Evolutionary conservation across 192 early-diverging fungal genomes (phyloP).

Genomic region (Backusella sp.): DNA sequence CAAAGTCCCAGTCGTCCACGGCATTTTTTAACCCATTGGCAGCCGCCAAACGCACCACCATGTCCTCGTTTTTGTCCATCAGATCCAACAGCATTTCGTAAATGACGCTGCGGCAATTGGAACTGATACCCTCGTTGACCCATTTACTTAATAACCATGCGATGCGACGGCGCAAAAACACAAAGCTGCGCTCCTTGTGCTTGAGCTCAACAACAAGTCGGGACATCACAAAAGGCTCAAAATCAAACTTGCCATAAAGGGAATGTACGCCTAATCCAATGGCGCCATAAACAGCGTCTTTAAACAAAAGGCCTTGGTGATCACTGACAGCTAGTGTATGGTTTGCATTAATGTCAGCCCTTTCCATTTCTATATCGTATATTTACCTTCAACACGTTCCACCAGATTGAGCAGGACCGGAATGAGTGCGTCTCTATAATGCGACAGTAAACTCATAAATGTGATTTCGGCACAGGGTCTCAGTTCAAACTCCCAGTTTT

Average conservation of each 20-base stretch:
- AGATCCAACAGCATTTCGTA: constrained; percentile 75
- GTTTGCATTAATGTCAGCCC: not conserved
- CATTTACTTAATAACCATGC: constrained; percentile 86
- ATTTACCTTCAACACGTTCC: constrained; percentile 55
- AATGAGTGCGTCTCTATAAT: constrained; percentile 55
- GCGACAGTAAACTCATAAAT: constrained; percentile 74
- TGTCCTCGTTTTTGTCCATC: constrained; percentile 64
- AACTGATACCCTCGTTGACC: constrained; percentile 75
- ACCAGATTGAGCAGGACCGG: constrained; percentile 65
- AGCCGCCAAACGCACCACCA: constrained; percentile 81
- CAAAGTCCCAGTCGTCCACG: constrained; percentile 92
- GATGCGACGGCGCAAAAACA: constrained; percentile 63
- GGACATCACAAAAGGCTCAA: constrained; percentile 72
- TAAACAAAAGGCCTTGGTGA: constrained; percentile 54
- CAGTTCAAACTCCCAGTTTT: constrained; percentile 83
- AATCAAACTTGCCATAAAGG: constrained; percentile 78
- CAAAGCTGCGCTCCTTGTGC: constrained; percentile 48
- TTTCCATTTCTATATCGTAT: not conserved
- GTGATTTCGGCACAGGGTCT: constrained; percentile 80
- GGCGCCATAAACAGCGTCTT: constrained; percentile 77
- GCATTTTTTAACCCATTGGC: constrained; percentile 60
- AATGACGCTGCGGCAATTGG: constrained; percentile 56
- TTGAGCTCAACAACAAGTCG: constrained; percentile 57
- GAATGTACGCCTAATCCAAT: constrained; percentile 80
- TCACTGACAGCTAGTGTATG: constrained; percentile 35